Evolutionary conservation across 1,284 basidiomycete genomes (phyloP).

Genomic region (Fomitopsis palustris): DNA sequence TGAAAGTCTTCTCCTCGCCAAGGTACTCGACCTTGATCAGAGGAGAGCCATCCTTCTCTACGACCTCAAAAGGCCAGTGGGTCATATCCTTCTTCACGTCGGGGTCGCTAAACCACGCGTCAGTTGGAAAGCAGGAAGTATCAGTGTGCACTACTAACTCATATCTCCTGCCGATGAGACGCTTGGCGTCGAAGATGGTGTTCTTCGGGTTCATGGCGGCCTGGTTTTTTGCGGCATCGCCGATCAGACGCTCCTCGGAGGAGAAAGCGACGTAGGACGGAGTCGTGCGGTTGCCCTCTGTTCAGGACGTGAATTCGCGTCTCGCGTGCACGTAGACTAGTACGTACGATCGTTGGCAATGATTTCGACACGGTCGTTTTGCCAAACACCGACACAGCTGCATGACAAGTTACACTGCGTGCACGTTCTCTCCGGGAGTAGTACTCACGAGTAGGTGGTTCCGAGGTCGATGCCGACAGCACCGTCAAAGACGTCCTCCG

Average conservation of each 20-base stretch:
- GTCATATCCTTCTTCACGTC: constrained; percentile 87
- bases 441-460: constrained; percentile 83
- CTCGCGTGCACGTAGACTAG: constrained; percentile 2
- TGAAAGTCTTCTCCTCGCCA: constrained; percentile 93
- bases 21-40: constrained; percentile 95
- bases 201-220: constrained; percentile 94
- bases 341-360: constrained; percentile 92
- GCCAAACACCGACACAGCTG: constrained; percentile 93
- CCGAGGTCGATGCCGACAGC: constrained; percentile 95
- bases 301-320: constrained; percentile 9
- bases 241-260: constrained; percentile 95
- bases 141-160: constrained; percentile 53
- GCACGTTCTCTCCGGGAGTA: neutral
- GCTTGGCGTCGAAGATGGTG: constrained; percentile 97
- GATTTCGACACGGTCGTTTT: constrained; percentile 98
- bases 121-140: neutral
- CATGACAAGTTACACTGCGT: constrained; percentile 18
- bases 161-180: constrained; percentile 94
- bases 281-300: constrained; percentile 98
- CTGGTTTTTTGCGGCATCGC: constrained; percentile 99
- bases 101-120: constrained; percentile 54
- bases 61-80: constrained; percentile 95
- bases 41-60: constrained; percentile 92
- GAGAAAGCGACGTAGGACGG: constrained; percentile 99
- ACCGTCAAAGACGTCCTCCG: constrained; percentile 94